Evolutionary conservation across 805 yeast species (phyloP), one percentile per base, ranked within the genome.

Genomic region (Pichia kluyveri): DNA sequence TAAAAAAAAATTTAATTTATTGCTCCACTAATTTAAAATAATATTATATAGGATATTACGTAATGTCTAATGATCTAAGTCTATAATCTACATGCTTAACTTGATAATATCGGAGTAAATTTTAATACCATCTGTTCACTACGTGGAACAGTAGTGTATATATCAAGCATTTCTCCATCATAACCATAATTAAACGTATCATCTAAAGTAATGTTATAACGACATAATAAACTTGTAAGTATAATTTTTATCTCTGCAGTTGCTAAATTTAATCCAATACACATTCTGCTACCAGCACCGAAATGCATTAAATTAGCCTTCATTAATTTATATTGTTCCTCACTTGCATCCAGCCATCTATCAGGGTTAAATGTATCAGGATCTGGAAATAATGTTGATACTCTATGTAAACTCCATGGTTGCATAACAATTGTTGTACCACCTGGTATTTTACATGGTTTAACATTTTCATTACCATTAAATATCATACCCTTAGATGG

Each of bases 271-370:
- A 79, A 74, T 1, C 91, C 90, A 46, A 82, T 66, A 57, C 91
- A 83, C 88, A 82, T 82, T 53, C 88, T 66, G 19, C 80, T 70
- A 3, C 90, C 91, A 39, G 79, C 75, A 1, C 90, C 89, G 66
- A 84, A 83, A 0, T 84, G 80, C 72, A 82, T 74, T 71, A 82
- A 75, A 54, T 70, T 69, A 45, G 67, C 71, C 48, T 71, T 69
- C 77, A 80, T 82, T 9, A 46, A 47, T 46, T 64, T 70, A 34
- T 74, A 56, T 38, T 82, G 57, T 7, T 48, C 52, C 7, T 56
- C 57, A 56, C 59, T 73, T 34, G 63, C 60, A 46, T 58, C 60
- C 8, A 80, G 55, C 91, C 90, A 83, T 51, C 89, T 65, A 45
- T 76, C 80, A 1, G 86, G 86, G 23, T 54, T 40, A 40, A 53